Percentiles rank a stretch among this genome's conserved stretches.
These are phyloP conservation scores for Termitomyces eurrhizus DNA, from an alignment of 768 basidiomycete genomes.

Conservation along the genomic window DNA sequence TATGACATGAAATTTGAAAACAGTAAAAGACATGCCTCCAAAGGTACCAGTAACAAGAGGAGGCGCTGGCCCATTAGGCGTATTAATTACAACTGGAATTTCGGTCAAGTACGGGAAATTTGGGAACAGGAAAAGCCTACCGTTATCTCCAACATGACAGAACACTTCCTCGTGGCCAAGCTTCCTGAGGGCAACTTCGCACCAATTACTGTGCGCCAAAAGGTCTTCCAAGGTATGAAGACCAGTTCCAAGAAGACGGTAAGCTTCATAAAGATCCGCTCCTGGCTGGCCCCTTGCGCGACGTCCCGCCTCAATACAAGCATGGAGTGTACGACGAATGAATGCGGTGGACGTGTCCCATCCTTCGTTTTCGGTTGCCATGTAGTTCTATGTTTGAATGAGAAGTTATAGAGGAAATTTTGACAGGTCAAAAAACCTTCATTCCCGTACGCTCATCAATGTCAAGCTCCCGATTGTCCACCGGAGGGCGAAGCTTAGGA, in stretches of 20 bases:
- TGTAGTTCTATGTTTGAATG: constrained; percentile 54
- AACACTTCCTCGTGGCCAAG: constrained; percentile 72
- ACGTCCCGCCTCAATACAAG: constrained; percentile 68
- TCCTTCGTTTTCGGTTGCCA: constrained; percentile 61
- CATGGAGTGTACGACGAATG: constrained; percentile 55
- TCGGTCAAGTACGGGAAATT: background rate
- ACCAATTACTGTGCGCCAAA: constrained; percentile 77
- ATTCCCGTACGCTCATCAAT: constrained; percentile 76
- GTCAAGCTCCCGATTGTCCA: constrained; percentile 67
- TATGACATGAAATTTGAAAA: background rate
- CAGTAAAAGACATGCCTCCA: constrained; percentile 33
- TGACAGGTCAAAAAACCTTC: constrained; percentile 45
- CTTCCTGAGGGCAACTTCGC: constrained; percentile 67
- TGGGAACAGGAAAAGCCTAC: constrained; percentile 17
- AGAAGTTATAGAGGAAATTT: background rate
- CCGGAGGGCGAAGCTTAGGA: constrained; percentile 70
- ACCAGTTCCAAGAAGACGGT: constrained; percentile 65
- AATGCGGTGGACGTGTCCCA: constrained; percentile 77
- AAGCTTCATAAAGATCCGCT: constrained; percentile 60
- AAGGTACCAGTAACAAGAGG: constrained; percentile 70
- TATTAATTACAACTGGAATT: constrained; percentile 38
- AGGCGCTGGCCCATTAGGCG: constrained; percentile 52
- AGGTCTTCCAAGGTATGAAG: constrained; percentile 73
- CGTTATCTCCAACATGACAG: constrained; percentile 72
- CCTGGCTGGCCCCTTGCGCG: constrained; percentile 51